A percentile compares a stretch with the other conserved stretches of the same genome.
Conservation (phyloP, 148 eudicot genomes). For the Linanthus parryae region DNA sequence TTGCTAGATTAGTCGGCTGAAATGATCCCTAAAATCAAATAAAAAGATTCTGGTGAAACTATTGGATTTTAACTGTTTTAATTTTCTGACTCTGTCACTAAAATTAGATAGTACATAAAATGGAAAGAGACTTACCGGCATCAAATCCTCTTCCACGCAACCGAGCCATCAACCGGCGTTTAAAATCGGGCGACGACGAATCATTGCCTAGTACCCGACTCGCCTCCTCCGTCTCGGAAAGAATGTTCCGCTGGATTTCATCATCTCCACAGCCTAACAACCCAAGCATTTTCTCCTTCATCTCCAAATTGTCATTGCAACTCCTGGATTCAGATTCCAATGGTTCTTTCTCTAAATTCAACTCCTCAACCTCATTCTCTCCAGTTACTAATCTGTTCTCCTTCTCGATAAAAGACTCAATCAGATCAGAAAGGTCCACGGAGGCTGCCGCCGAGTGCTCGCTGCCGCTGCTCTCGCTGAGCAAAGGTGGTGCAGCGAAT, state of each 20-base stretch:
- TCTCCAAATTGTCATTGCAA: conserved; percentile 15
- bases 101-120: too few relatives aligned
- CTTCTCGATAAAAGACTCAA: conserved; percentile 64
- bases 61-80: too few relatives aligned
- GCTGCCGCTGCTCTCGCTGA: conserved; percentile 58
- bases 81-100: too few relatives aligned
- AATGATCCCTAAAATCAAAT: too few relatives aligned
- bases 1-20: too few relatives aligned
- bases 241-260: conserved; percentile 17
- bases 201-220: conserved; percentile 4
- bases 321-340: too few relatives aligned
- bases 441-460: conserved; percentile 42
- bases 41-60: too few relatives aligned
- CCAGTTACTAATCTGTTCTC: too few relatives aligned
- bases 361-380: conserved; percentile 1
- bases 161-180: conserved; percentile 47
- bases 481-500: conserved; percentile 28
- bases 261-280: conserved; percentile 28
- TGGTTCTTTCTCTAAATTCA: too few relatives aligned
- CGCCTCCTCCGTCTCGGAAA: conserved; percentile 27
- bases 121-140: conserved; percentile 40
- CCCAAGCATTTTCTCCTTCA: conserved; percentile 26
- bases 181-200: conserved; percentile 24
- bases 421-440: conserved; percentile 54
- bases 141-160: conserved; percentile 57